phyloP scores from a whole-genome alignment of 441 rosid genomes.

The Lepidium campestre region DNA sequence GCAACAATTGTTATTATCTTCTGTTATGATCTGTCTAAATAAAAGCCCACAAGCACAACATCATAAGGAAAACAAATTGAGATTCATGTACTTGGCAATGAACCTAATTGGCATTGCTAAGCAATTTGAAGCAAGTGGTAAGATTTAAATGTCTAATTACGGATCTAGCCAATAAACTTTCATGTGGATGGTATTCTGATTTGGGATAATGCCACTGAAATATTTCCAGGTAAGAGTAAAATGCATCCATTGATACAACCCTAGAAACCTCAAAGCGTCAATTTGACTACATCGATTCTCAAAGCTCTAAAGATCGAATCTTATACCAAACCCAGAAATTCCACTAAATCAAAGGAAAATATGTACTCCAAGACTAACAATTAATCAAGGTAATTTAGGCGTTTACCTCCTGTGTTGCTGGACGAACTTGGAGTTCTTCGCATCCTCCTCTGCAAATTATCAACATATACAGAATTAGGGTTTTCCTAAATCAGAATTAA shows the following conservation, averaged over 20 bases:
- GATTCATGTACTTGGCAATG: not conserved
- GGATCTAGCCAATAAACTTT: not conserved
- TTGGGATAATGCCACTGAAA: not conserved
- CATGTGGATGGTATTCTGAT: not conserved
- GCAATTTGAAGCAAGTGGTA: not conserved
- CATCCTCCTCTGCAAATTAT: conserved; percentile 66
- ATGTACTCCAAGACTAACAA: not conserved
- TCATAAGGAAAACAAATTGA: not conserved
- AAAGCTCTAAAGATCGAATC: not conserved
- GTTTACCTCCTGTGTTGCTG: conserved; percentile 61
- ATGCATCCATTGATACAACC: not conserved
- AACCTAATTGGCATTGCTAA: not conserved
- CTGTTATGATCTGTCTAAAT: too few relatives aligned
- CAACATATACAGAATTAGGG: not conserved
- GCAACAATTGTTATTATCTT: not conserved
- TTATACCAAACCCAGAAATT: not conserved
- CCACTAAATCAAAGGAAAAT: not conserved
- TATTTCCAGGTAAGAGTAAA: not conserved
- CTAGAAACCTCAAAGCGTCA: not conserved
- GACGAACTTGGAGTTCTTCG: conserved; percentile 67
- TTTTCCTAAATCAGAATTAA: not conserved
- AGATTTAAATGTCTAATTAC: not conserved
- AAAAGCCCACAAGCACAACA: not conserved
- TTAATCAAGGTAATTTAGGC: not conserved
- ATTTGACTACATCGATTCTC: not conserved